Evolutionary conservation across 2,329 filamentous ascomycete species (phyloP).

Genomic region (Moelleriella libera): DNA sequence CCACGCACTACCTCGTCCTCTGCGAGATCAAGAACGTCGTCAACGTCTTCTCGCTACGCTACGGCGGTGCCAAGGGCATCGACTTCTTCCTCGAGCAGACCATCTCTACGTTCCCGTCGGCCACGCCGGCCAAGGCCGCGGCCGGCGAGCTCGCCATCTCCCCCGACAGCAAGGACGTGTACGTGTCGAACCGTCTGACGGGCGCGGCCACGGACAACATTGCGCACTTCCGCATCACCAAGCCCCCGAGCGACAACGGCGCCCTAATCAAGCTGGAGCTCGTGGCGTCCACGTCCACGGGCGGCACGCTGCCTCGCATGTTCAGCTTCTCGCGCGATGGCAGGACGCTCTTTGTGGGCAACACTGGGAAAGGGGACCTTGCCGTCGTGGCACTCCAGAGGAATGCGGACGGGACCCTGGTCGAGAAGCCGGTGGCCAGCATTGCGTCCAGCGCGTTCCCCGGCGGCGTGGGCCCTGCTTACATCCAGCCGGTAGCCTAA

Average conservation of each 20-base stretch:
- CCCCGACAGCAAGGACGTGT: conserved; percentile 27
- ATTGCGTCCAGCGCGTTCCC: conserved; percentile 11
- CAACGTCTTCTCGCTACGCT: conserved; percentile 25
- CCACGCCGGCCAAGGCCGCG: conserved; percentile 18
- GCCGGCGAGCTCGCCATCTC: conserved; percentile 31
- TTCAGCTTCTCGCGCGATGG: conserved; percentile 23
- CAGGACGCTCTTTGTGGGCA: conserved; percentile 30
- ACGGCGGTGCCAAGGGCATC: conserved; percentile 18
- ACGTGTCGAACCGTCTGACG: conserved; percentile 36
- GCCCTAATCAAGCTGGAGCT: conserved; percentile 17
- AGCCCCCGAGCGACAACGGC: conserved; percentile 5
- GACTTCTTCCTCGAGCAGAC: conserved; percentile 20
- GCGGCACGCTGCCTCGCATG: conserved; percentile 29
- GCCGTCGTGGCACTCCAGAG: conserved; percentile 23
- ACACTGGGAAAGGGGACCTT: conserved; percentile 23
- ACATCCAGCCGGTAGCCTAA: conserved; percentile 13
- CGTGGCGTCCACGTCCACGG: conserved; percentile 17
- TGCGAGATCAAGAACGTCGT: conserved; percentile 32
- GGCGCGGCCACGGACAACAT: conserved; percentile 31
- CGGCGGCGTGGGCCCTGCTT: conserved; percentile 12
- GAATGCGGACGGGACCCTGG: conserved; percentile 13
- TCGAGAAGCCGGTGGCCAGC: conserved; percentile 12
- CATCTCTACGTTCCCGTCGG: conserved; percentile 25
- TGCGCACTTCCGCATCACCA: conserved; percentile 26
- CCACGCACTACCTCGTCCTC: conserved; percentile 31